Percentiles rank a stretch among this genome's conserved stretches.
These are phyloP conservation scores for Rosa rugosa DNA, from an alignment of 306 rosid genomes.

Conservation along the genomic window DNA sequence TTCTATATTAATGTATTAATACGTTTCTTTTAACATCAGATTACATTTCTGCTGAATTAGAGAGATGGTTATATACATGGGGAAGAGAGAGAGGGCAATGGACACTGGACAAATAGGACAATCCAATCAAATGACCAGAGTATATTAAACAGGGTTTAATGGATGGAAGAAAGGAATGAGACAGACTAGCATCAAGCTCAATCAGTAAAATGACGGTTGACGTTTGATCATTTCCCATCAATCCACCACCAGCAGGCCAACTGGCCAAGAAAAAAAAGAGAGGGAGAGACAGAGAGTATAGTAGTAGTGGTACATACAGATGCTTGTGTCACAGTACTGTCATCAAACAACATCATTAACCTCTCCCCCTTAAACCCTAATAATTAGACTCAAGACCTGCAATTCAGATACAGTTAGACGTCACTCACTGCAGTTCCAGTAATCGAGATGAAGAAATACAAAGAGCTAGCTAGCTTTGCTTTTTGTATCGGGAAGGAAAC, in stretches of 20 bases:
- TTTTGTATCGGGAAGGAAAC: constrained; percentile 57
- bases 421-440: neutral
- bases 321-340: constrained; percentile 8
- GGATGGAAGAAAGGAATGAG: constrained; percentile 33
- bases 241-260: constrained; percentile 14
- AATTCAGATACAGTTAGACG: neutral
- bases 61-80: constrained; percentile 6
- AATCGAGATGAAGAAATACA: neutral
- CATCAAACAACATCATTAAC: neutral
- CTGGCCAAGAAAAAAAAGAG: neutral
- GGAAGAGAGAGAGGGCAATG: constrained; percentile 26
- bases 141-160: neutral
- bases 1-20: too few species aligned
- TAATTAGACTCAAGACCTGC: neutral
- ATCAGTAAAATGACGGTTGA: constrained; percentile 32
- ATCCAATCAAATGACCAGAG: constrained; percentile 10
- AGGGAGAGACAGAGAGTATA: neutral
- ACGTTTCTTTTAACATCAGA: too few species aligned
- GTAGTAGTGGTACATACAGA: neutral
- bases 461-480: constrained; percentile 1
- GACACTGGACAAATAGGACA: neutral
- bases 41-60: neutral
- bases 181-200: constrained; percentile 34
- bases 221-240: constrained; percentile 29
- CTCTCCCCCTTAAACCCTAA: neutral